Evolutionary conservation across 179 eudicot genomes (phyloP).

Genomic region (Heliamphora pulchella): DNA sequence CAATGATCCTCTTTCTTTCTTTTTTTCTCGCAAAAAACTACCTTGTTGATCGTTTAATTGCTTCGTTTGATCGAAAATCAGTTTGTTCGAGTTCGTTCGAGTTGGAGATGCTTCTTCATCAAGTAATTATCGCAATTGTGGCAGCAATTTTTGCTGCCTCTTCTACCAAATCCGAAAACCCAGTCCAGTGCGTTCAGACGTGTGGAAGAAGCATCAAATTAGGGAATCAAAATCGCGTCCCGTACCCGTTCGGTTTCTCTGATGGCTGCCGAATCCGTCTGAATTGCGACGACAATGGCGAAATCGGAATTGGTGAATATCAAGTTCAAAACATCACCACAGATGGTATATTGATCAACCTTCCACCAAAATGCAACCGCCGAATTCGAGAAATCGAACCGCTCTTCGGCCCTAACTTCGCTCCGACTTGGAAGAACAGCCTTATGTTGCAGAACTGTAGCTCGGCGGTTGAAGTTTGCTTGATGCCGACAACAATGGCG

Average conservation of each 20-base stretch:
- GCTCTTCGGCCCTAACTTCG: conserved; percentile 35
- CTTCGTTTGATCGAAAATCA: not conserved
- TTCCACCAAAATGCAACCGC: conserved; percentile 52
- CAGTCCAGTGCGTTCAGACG: conserved; percentile 20
- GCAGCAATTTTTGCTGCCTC: not conserved
- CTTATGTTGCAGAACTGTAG: conserved; percentile 39
- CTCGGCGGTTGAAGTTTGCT: conserved; percentile 24
- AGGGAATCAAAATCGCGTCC: conserved; percentile 12
- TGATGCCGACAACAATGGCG: conserved; percentile 28
- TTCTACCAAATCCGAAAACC: not conserved
- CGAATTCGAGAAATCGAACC: conserved; percentile 15
- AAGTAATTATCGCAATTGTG: not conserved
- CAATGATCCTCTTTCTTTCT: not conserved
- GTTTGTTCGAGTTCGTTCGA: not conserved
- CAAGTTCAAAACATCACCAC: conserved; percentile 38
- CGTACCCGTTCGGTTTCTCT: conserved; percentile 67
- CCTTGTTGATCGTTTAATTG: not conserved
- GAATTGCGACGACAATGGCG: conserved; percentile 30
- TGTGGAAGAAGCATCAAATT: conserved; percentile 23
- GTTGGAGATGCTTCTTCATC: not conserved
- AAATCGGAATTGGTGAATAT: conserved; percentile 25
- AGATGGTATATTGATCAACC: conserved; percentile 25
- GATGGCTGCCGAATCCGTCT: conserved; percentile 36
- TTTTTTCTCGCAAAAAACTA: not conserved
- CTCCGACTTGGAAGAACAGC: conserved; percentile 33